Evolutionary conservation across 306 rosid species (phyloP), one percentile per base, ranked within the genome.

Genomic region (Prunus davidiana): DNA sequence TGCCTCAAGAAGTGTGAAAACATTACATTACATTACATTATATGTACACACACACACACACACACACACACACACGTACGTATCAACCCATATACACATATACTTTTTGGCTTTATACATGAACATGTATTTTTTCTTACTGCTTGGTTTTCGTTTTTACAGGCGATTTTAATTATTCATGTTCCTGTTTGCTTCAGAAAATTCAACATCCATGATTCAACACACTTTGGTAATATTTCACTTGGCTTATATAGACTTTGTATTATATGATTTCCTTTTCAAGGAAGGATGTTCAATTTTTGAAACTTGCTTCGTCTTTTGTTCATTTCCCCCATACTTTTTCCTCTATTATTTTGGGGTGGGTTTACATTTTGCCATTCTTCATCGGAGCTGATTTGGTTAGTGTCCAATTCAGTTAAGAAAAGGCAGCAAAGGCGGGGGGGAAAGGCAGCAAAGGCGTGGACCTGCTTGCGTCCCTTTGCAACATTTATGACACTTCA

Each of bases 111-210:
- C 69, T 32, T 51, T 60, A 11, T 77, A 12, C 34, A 32, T 46
- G 8, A 2, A 41, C n/a, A 34, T 15, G 19, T 38, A 3, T 49
- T 67, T 78, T 80, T 79, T 67, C 80, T 71, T 70, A 77, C 77
- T 78, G 78, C 67, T 81, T 73, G 52, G 12, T 81, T 84, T 61
- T 80, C 41, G 27, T 41, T 79, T 74, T 82, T 79, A 38, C 94
- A 96, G 99, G 99, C 96, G 28, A 89, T 96, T 84, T 86, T 96
- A 79, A 85, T 96, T 75, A 83, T 96, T 83, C 99, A 96, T 56
- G 81, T 93, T 83, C 99, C 99, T 20, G 77, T 83, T 77, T 86
- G 84, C 34, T 83, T 88, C 82, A 85, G 94, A 76, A 91, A 81
- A 57, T 91, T 89, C 82, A 81, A 72, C 89, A 89, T 92, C 69